These are phyloP conservation scores for Trypanosoma cruzi DNA, from an alignment of 208 protist genomes.

Conservation along the genomic window DNA sequence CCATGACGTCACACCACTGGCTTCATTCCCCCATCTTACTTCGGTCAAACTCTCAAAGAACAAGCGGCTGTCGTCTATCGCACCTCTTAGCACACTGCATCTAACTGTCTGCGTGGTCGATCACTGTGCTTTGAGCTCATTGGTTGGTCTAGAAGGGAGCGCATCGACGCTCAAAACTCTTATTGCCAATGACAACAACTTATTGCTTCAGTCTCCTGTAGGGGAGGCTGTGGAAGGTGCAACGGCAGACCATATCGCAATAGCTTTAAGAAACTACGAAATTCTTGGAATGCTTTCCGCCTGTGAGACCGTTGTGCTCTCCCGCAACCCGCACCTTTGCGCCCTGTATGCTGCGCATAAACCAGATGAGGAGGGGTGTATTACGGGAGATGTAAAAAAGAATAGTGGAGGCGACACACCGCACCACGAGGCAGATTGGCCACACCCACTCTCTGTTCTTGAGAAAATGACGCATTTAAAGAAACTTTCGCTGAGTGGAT, in stretches of 20 bases:
- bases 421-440: conserved; percentile 25
- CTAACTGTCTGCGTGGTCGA: conserved; percentile 72
- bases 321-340: conserved; percentile 63
- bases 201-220: conserved; percentile 52
- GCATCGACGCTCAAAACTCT: conserved; percentile 60
- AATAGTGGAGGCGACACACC: conserved; percentile 13
- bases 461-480: conserved; percentile 57
- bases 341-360: conserved; percentile 22
- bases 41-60: conserved; percentile 74
- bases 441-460: conserved; percentile 80
- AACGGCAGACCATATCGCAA: conserved; percentile 6
- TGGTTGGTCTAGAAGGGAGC: conserved; percentile 66
- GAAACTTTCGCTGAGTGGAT: conserved; percentile 86
- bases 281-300: conserved; percentile 38
- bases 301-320: conserved; percentile 81
- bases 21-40: conserved; percentile 51
- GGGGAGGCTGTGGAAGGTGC: background rate
- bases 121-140: conserved; percentile 58
- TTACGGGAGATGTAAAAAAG: conserved; percentile 9
- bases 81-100: conserved; percentile 36
- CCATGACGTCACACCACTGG: conserved; percentile 44
- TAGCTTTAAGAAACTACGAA: conserved; percentile 58
- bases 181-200: conserved; percentile 84
- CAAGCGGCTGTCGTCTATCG: conserved; percentile 41
- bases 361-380: conserved; percentile 11